These are phyloP conservation scores for Candolleomyces efflorescens DNA, from an alignment of 768 basidiomycete genomes.

Conservation along the genomic window DNA sequence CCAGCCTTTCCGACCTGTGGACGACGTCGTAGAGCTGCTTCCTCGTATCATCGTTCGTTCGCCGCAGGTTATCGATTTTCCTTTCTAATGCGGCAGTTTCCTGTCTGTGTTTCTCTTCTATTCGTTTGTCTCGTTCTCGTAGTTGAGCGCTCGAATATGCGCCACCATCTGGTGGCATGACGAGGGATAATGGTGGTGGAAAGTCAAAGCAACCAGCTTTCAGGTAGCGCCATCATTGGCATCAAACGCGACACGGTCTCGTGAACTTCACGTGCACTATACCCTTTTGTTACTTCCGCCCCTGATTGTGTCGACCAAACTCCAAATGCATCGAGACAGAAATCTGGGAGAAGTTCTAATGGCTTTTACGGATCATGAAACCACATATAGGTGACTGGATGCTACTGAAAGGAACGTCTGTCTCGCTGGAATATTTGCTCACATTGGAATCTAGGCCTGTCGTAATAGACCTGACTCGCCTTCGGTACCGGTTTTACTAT, in stretches of 20 bases:
- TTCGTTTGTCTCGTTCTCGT: conserved; percentile 27
- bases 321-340: too few relatives aligned
- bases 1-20: conserved; percentile 34
- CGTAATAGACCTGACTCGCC: too few relatives aligned
- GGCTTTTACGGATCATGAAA: too few relatives aligned
- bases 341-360: too few relatives aligned
- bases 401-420: too few relatives aligned
- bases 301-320: neutral
- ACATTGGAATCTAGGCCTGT: too few relatives aligned
- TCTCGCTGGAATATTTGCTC: too few relatives aligned
- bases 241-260: neutral
- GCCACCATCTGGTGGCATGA: neutral
- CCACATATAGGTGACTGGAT: too few relatives aligned
- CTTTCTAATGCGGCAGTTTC: conserved; percentile 22
- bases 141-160: conserved; percentile 27
- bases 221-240: neutral
- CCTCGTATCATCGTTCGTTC: conserved; percentile 27
- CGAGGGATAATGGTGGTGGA: neutral
- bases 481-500: too few relatives aligned
- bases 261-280: neutral
- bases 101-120: conserved; percentile 25
- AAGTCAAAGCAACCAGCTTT: neutral
- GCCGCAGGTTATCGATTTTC: conserved; percentile 23
- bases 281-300: neutral
- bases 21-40: conserved; percentile 32